phyloP scores from a whole-genome alignment of 2,329 filamentous ascomycete species.

The Colletotrichum lentis region DNA sequence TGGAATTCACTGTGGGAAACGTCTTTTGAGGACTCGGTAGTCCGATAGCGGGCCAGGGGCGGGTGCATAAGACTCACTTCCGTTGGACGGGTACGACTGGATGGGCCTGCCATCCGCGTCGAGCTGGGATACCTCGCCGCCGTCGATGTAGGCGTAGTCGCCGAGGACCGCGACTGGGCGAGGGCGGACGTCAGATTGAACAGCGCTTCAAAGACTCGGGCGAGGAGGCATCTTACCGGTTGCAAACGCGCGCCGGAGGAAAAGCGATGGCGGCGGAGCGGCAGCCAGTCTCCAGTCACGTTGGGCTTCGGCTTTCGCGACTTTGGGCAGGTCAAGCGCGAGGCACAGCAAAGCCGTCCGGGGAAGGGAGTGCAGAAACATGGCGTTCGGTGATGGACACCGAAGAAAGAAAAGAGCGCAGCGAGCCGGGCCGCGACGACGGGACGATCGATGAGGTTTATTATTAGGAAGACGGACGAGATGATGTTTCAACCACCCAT shows the following conservation, averaged over 20 bases:
- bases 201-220: too few relatives aligned
- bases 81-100: conserved; percentile 15
- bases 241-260: conserved; percentile 1
- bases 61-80: conserved; percentile 4
- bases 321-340: background rate
- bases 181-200: background rate
- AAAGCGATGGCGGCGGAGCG: background rate
- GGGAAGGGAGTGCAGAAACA: background rate
- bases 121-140: conserved; percentile 46
- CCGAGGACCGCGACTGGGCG: conserved; percentile 42
- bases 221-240: background rate
- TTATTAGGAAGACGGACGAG: background rate
- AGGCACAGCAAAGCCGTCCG: background rate
- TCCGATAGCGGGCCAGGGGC: background rate
- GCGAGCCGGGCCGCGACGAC: background rate
- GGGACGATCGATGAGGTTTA: background rate
- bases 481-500: background rate
- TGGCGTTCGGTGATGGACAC: background rate
- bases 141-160: conserved; percentile 51
- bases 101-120: background rate
- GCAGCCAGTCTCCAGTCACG: conserved; percentile 9
- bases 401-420: background rate
- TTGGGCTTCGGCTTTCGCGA: background rate
- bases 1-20: conserved; percentile 29
- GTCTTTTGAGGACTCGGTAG: background rate